phyloP scores from a whole-genome alignment of 306 rosid genomes.

The Vachellia collinsii region DNA sequence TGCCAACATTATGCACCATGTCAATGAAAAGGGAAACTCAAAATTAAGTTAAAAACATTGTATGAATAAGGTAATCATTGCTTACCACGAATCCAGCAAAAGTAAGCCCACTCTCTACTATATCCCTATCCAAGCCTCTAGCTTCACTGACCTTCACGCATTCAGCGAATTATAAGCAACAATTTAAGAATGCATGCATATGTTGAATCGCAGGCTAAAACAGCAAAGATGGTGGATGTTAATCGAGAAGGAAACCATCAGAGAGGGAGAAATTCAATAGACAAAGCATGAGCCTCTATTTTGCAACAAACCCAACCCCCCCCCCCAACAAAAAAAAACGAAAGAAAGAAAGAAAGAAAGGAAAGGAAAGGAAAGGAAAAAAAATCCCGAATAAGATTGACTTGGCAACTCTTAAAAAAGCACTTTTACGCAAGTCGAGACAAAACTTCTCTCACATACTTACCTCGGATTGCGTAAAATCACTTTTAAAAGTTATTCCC shows the following conservation, averaged over 20 bases:
- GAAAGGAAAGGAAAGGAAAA: no score
- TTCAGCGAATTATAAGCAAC: conserved; percentile 39
- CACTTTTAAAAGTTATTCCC: no score
- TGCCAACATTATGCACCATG: conserved; percentile 34
- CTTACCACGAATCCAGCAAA: conserved; percentile 98
- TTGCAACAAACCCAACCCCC: no score
- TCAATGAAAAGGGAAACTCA: conserved; percentile 24
- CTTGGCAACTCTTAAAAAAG: conserved; percentile 93
- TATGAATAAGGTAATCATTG: conserved; percentile 21
- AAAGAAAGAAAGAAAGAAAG: no score
- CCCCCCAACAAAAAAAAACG: no score
- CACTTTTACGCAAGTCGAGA: no score
- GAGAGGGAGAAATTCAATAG: conserved; percentile 15
- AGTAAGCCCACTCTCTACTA: conserved; percentile 84
- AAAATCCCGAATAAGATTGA: not conserved
- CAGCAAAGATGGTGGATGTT: not conserved
- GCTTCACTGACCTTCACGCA: conserved; percentile 96
- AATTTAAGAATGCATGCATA: conserved; percentile 16
- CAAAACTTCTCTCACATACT: no score
- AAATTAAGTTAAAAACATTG: not conserved
- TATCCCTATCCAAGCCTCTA: conserved; percentile 95
- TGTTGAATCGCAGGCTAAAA: not conserved
- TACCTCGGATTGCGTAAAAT: no score
- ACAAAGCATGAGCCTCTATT: conserved; percentile 10
- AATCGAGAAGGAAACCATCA: conserved; percentile 5